Evolutionary conservation across 139 green algal species (phyloP).

Genomic region (Chlamydomonas urium): DNA sequence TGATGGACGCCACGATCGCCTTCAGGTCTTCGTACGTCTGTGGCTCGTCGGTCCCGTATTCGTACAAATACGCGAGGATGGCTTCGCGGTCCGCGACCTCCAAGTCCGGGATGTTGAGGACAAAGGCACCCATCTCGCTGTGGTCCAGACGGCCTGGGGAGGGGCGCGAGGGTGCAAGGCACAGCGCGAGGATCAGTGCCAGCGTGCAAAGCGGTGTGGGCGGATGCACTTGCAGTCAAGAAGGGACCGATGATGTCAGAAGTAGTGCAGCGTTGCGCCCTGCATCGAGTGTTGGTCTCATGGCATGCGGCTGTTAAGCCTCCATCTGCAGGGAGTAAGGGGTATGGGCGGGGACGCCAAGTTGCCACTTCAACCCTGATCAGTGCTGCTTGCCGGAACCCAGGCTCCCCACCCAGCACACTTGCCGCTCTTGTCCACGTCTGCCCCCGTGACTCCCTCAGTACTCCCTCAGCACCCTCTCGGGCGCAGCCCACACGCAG

Average conservation of each 20-base stretch:
- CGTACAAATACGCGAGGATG: conserved; percentile 29
- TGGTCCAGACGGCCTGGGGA: conserved; percentile 14
- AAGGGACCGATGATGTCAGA: background rate
- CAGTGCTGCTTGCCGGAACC: background rate
- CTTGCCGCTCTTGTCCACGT: conserved; percentile 9
- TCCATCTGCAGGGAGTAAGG: no score
- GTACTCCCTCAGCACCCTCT: background rate
- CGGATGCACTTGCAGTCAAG: no score
- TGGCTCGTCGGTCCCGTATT: conserved; percentile 8
- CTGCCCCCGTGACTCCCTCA: background rate
- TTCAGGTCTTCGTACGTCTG: conserved; percentile 24
- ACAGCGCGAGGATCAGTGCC: no score
- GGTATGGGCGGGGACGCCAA: background rate
- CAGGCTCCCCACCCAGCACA: background rate
- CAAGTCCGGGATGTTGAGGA: conserved; percentile 25
- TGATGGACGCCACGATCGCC: conserved; percentile 6
- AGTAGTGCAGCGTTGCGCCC: background rate
- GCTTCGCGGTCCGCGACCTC: conserved; percentile 26
- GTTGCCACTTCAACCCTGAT: background rate
- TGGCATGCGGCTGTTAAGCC: background rate
- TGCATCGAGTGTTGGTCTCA: background rate
- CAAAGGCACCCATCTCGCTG: conserved; percentile 20
- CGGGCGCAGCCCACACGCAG: no score
- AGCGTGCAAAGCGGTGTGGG: no score
- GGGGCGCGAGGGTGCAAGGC: background rate